Percentiles rank a stretch among this genome's conserved stretches.
Conservation (phyloP, 1,139 yeast genomes). For the Suhomyces maxii region DNA sequence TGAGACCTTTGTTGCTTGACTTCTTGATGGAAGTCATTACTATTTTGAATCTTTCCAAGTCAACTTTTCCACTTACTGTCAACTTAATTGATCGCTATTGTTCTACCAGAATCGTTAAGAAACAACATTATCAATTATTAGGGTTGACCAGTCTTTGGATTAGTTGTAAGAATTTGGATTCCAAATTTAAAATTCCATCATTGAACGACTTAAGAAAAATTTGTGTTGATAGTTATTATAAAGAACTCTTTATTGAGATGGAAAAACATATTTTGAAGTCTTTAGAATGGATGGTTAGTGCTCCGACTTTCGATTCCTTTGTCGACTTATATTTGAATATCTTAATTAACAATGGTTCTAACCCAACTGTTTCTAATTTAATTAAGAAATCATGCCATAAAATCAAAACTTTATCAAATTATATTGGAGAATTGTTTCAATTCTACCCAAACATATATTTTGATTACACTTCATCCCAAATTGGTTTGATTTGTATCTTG, state of each 20-base stretch:
- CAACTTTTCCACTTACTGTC: conserved; percentile 57
- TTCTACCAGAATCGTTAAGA: conserved; percentile 49
- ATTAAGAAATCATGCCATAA: conserved; percentile 37
- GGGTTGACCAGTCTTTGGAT: conserved; percentile 77
- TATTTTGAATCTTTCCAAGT: conserved; percentile 47
- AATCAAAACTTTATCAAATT: conserved; percentile 55
- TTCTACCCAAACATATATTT: conserved; percentile 62
- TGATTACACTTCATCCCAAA: conserved; percentile 53
- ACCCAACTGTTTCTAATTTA: conserved; percentile 25
- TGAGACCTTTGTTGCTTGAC: conserved; percentile 53
- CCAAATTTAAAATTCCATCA: conserved; percentile 64
- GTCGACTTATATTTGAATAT: conserved; percentile 52
- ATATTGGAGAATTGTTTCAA: conserved; percentile 64
- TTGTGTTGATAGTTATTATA: conserved; percentile 64
- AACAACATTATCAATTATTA: conserved; percentile 61
- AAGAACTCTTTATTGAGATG: conserved; percentile 62
- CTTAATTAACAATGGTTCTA: conserved; percentile 17
- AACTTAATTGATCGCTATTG: conserved; percentile 56
- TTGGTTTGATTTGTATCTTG: conserved; percentile 44
- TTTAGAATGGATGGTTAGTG: conserved; percentile 54
- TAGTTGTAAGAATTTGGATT: conserved; percentile 68
- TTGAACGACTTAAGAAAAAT: conserved; percentile 55
- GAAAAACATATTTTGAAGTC: conserved; percentile 65
- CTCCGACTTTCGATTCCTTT: conserved; percentile 63
- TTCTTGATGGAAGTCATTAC: conserved; percentile 55